Evolutionary conservation across 108 stramenopile species (phyloP).

Genomic region (Conticribra weissflogii): DNA sequence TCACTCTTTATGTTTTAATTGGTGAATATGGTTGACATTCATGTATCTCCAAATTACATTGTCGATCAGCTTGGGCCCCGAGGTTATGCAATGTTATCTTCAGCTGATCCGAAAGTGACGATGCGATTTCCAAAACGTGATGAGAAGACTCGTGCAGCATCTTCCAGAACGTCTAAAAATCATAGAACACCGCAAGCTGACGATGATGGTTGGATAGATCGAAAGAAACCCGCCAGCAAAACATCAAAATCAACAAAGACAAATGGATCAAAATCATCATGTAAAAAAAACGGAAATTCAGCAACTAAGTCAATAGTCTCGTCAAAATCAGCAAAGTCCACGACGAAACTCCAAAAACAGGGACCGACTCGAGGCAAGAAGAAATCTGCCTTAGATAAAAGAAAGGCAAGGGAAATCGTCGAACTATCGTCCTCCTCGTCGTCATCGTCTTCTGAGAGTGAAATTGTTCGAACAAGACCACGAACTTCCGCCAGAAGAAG

Average conservation of each 20-base stretch:
- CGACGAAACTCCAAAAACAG: neutral
- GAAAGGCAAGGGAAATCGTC: too few species aligned
- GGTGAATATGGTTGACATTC: too few species aligned
- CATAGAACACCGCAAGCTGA: constrained; percentile 18
- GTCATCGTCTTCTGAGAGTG: constrained; percentile 41
- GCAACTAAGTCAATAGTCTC: constrained; percentile 21
- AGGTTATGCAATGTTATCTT: constrained; percentile 22
- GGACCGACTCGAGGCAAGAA: too few species aligned
- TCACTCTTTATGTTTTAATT: too few species aligned
- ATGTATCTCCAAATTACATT: constrained; percentile 42
- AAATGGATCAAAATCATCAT: neutral
- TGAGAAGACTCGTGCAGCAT: neutral
- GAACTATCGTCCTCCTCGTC: too few species aligned
- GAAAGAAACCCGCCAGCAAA: constrained; percentile 21
- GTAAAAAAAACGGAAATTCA: constrained; percentile 21
- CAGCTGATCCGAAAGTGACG: constrained; percentile 32
- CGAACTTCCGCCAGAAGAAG: too few species aligned
- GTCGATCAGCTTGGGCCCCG: constrained; percentile 26
- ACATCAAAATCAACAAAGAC: constrained; percentile 35
- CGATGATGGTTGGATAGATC: constrained; percentile 51
- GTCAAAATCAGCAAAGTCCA: neutral
- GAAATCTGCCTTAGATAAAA: too few species aligned
- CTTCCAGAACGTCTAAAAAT: constrained; percentile 10
- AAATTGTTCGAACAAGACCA: constrained; percentile 7
- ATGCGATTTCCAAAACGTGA: constrained; percentile 31